A percentile compares a stretch with the other conserved stretches of the same genome.
phyloP scores from a whole-genome alignment of 1,284 basidiomycete species.

The Ganoderma boninense region DNA sequence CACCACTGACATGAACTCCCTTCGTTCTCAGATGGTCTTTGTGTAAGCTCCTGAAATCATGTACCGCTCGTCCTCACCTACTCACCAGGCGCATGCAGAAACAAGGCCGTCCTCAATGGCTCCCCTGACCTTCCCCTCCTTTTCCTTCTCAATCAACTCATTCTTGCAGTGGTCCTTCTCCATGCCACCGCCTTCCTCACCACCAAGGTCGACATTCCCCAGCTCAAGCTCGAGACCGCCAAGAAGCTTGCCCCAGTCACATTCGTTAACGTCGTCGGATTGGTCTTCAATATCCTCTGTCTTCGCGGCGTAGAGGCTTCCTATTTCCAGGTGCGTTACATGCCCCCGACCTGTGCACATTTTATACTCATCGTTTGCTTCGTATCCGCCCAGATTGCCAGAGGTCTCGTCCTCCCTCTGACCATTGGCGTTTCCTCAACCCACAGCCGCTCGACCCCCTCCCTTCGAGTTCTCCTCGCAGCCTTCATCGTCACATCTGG shows the following conservation, averaged over 20 bases:
- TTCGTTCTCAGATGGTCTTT: conserved; percentile 67
- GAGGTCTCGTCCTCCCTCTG: conserved; percentile 80
- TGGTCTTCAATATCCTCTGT: conserved; percentile 82
- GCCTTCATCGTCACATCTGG: conserved; percentile 65
- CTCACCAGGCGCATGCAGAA: conserved; percentile 49
- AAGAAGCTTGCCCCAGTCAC: conserved; percentile 72
- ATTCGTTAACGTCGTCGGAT: conserved; percentile 71
- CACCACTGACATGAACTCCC: conserved; percentile 5
- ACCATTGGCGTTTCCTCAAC: conserved; percentile 71
- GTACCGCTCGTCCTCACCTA: not conserved
- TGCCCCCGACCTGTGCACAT: not conserved
- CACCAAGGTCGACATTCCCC: conserved; percentile 63
- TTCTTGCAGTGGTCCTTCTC: conserved; percentile 72
- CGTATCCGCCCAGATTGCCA: conserved; percentile 66
- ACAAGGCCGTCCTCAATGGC: conserved; percentile 77
- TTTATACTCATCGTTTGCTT: not conserved
- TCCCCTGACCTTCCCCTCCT: conserved; percentile 73
- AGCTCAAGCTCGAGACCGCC: conserved; percentile 56
- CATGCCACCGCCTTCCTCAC: conserved; percentile 58
- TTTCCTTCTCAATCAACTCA: conserved; percentile 74
- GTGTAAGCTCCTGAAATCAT: conserved; percentile 51
- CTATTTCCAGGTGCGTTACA: conserved; percentile 69
- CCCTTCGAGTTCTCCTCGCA: conserved; percentile 58
- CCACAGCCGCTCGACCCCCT: conserved; percentile 56
- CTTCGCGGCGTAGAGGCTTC: conserved; percentile 79